Evolutionary conservation across 208 protist species (phyloP).

Genomic region (Tetramitus jugosus): DNA sequence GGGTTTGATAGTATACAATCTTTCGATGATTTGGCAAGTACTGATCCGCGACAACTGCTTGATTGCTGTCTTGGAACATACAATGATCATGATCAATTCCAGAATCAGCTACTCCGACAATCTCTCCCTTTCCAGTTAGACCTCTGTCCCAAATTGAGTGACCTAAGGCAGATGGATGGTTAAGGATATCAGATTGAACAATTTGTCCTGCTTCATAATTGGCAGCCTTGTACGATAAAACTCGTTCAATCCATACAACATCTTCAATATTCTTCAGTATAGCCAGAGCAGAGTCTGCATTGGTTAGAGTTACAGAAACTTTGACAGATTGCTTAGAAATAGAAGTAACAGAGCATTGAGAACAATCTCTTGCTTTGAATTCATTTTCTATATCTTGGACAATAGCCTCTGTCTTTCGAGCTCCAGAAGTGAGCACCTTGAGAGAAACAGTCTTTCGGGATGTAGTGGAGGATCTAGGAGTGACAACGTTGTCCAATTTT

Average conservation of each 20-base stretch:
- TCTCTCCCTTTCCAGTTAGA: slow-evolving; percentile 15
- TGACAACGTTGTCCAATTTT: neutral
- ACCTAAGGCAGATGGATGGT: neutral
- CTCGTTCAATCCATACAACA: too few relatives aligned
- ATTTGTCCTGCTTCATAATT: neutral
- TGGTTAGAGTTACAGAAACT: neutral
- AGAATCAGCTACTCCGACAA: slow-evolving; percentile 14
- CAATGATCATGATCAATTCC: neutral
- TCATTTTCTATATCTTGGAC: too few relatives aligned
- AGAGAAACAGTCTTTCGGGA: neutral
- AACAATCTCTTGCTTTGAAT: too few relatives aligned
- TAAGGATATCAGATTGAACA: neutral
- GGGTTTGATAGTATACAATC: slow-evolving; percentile 13
- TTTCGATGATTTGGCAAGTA: neutral
- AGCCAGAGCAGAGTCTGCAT: neutral
- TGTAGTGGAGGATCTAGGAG: neutral
- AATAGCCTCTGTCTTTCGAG: neutral
- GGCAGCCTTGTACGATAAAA: too few relatives aligned
- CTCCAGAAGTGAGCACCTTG: neutral
- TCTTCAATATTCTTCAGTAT: neutral
- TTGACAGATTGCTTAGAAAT: too few relatives aligned
- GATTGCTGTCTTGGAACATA: neutral
- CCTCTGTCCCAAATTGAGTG: neutral
- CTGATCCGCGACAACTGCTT: neutral
- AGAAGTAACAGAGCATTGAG: too few relatives aligned